Percentiles rank a stretch among this genome's conserved stretches.
phyloP scores from a whole-genome alignment of 2,329 filamentous ascomycete species.

The Trichoderma simmonsii region DNA sequence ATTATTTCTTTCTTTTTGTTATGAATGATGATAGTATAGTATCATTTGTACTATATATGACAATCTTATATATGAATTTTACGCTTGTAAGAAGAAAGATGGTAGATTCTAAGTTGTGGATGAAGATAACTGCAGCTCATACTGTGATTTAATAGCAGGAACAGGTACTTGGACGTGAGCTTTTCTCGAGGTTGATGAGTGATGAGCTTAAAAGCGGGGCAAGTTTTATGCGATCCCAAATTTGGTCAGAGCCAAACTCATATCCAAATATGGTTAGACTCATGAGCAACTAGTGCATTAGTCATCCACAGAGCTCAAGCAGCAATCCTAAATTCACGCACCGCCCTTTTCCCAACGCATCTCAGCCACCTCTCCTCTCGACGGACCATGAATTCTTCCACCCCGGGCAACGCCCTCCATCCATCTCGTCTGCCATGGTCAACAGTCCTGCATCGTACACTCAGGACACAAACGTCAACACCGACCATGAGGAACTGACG shows the following conservation, averaged over 20 bases:
- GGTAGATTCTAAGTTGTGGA: neutral
- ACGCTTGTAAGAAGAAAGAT: neutral
- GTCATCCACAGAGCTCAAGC: neutral
- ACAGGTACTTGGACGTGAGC: neutral
- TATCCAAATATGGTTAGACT: neutral
- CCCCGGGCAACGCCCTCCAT: neutral
- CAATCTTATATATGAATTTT: neutral
- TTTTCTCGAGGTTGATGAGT: neutral
- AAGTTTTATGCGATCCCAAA: neutral
- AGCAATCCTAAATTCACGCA: neutral
- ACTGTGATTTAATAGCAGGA: neutral
- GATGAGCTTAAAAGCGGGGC: neutral
- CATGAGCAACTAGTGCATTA: rapidly evolving
- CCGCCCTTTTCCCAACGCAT: neutral
- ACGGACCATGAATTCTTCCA: neutral
- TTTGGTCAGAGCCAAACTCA: rapidly evolving
- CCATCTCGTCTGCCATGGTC: neutral
- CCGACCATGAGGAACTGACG: neutral
- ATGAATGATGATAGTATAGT: neutral
- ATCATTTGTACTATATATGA: neutral
- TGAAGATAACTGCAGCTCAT: neutral
- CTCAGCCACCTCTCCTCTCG: neutral
- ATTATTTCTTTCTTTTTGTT: neutral
- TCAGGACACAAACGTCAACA: neutral
- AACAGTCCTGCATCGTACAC: neutral